These are phyloP conservation scores for Phallus indusiatus DNA, from an alignment of 768 basidiomycete species.

Conservation along the genomic window DNA sequence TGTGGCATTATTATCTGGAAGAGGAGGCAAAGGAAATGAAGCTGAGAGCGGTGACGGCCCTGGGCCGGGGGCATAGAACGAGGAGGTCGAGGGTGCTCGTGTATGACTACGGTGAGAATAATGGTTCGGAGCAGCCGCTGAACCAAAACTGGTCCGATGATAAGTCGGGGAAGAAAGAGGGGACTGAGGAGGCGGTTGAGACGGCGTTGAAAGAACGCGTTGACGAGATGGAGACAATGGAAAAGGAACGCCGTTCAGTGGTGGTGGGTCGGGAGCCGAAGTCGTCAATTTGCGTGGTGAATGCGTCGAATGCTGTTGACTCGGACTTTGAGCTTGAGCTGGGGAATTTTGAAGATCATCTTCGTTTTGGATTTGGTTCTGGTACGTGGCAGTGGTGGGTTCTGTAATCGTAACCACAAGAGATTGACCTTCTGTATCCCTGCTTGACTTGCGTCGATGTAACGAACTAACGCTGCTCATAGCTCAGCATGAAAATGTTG, in stretches of 20 bases:
- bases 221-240: neutral
- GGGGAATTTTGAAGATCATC: slow-evolving; percentile 4
- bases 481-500: too few relatives aligned
- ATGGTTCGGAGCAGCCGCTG: slow-evolving; percentile 14
- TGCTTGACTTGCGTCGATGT: slow-evolving; percentile 39
- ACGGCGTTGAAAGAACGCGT: slow-evolving; percentile 6
- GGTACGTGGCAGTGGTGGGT: slow-evolving; percentile 11
- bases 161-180: slow-evolving; percentile 15
- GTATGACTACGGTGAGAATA: slow-evolving; percentile 22
- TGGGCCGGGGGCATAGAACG: slow-evolving; percentile 34
- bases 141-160: slow-evolving; percentile 20
- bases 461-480: slow-evolving; percentile 12
- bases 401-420: slow-evolving; percentile 12
- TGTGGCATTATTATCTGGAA: too few relatives aligned
- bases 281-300: slow-evolving; percentile 13
- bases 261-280: slow-evolving; percentile 19
- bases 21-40: slow-evolving; percentile 24
- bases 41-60: slow-evolving; percentile 45
- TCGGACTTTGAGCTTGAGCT: too few relatives aligned
- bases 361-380: slow-evolving; percentile 1
- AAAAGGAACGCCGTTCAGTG: too few relatives aligned
- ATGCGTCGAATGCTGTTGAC: too few relatives aligned
- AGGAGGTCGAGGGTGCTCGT: slow-evolving; percentile 42
- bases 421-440: slow-evolving; percentile 31
- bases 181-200: slow-evolving; percentile 13